A percentile compares a stretch with the other conserved stretches of the same genome.
Conservation (phyloP, 768 basidiomycete genomes). For the Trametes villosa region DNA sequence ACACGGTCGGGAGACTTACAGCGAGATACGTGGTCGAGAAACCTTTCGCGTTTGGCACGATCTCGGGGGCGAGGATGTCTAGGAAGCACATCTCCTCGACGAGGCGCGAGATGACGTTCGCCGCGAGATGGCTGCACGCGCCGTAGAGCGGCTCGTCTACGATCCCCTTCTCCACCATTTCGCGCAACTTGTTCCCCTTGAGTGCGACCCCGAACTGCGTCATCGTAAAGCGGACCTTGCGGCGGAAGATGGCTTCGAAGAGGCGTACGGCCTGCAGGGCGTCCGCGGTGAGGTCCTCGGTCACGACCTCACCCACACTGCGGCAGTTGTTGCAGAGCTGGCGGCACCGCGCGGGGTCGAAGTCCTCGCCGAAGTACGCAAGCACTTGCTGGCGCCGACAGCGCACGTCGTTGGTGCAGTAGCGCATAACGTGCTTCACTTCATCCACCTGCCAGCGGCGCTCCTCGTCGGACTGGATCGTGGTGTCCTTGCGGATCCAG, state of each 20-base stretch:
- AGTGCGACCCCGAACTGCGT: slow-evolving; percentile 64
- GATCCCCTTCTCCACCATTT: slow-evolving; percentile 51
- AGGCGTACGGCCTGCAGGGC: slow-evolving; percentile 10
- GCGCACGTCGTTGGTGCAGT: slow-evolving; percentile 77
- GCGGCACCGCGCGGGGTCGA: slow-evolving; percentile 67
- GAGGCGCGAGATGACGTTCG: slow-evolving; percentile 57
- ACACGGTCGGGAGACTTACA: background rate
- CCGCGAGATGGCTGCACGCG: slow-evolving; percentile 50
- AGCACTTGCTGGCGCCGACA: slow-evolving; percentile 91
- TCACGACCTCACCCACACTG: slow-evolving; percentile 34
- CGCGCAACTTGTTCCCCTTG: slow-evolving; percentile 59
- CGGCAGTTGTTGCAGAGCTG: slow-evolving; percentile 86
- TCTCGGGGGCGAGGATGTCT: slow-evolving; percentile 1
- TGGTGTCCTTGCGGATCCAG: slow-evolving; percentile 63
- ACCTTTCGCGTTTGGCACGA: background rate
- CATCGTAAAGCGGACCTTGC: slow-evolving; percentile 50
- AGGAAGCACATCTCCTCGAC: slow-evolving; percentile 21
- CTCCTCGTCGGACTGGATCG: slow-evolving; percentile 41
- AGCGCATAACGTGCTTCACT: slow-evolving; percentile 72
- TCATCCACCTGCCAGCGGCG: slow-evolving; percentile 66
- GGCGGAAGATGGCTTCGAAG: background rate
- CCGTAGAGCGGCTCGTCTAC: slow-evolving; percentile 57
- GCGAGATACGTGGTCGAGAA: slow-evolving; percentile 10
- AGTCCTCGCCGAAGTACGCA: slow-evolving; percentile 84
- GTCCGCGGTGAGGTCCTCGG: slow-evolving; percentile 33